Evolutionary conservation across 257 asterid genomes (phyloP).

Genomic region (Ocimum tenuiflorum): DNA sequence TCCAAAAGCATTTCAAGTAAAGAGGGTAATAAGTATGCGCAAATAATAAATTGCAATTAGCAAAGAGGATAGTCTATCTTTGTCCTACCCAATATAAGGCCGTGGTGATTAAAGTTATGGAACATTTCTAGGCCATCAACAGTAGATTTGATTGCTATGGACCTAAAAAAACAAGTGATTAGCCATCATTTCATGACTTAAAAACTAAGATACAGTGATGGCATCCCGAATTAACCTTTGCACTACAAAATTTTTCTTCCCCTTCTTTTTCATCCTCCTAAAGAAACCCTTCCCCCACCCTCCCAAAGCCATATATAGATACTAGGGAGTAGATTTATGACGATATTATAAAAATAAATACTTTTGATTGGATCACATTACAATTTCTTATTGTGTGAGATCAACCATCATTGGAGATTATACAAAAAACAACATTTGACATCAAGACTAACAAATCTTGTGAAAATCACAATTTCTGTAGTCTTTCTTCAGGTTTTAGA

Average conservation of each 20-base stretch:
- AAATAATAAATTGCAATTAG: neutral
- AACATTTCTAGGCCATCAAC: neutral
- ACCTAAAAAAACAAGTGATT: neutral
- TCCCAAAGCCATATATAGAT: neutral
- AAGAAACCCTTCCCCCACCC: neutral
- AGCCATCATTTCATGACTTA: neutral
- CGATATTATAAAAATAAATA: neutral
- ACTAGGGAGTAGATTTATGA: neutral
- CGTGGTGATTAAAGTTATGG: neutral
- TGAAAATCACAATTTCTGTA: neutral
- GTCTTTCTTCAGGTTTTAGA: neutral
- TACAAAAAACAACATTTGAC: neutral
- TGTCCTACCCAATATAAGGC: neutral
- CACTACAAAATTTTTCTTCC: neutral
- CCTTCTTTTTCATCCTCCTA: neutral
- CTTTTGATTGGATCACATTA: neutral
- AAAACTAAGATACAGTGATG: neutral
- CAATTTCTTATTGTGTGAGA: neutral
- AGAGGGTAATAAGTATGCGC: neutral
- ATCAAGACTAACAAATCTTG: neutral
- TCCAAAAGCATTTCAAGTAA: conserved; percentile 2
- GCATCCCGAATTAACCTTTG: neutral
- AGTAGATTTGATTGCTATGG: neutral
- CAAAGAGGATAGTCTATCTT: neutral
- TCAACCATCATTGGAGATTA: neutral